Evolutionary conservation across 129 eudicot species (phyloP), one percentile per base, ranked within the genome.

Genomic region (Centrapalus pauciflorus): DNA sequence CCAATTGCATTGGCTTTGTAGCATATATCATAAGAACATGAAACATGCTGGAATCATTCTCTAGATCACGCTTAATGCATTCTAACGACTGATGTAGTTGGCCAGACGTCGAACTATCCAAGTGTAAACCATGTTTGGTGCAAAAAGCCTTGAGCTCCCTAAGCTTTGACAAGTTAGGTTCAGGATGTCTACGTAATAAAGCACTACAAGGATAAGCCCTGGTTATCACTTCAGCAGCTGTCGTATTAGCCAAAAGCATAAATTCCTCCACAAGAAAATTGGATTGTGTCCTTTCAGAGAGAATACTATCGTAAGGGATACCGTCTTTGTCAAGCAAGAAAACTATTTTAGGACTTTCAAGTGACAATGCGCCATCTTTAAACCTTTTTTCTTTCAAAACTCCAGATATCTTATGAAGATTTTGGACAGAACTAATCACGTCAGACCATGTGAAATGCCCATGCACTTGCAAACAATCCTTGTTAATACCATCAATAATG

Each of bases 241-340:
- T 93, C 19, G 71, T 80, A 71, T 93, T 93, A 27, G 99, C 96
- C 84, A 93, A 76, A 61, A 89, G 86, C 95, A 93, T 93, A 37
- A 93, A 86, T 71, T 93, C 99, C 79, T 93, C 99, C 5, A 93
- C 93, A 26, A 93, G 84, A 58, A 76, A 80, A 67, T 93, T 79
- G 2, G 96, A 86, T 16, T 86, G 87, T 41, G 59, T 76, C 10
- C 75, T 61, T 9, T 67, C 81, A 41, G 72, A 76, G 21, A 86
- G 57, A 72, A 65, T 58, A 62, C 78, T 64, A 76, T 93, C 92
- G 69, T 78, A 80, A 0, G 96, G 99, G 27, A 54, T 43, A n/a
- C 96, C 96, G 40, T 82, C 77, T 76, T 84, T 86, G 55, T 86
- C 95, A 61, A 86, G 81, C 46, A 82, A 78, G 69, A 89, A 89